Conservation (phyloP, 768 basidiomycete species). For the Mycena capillaripes region DNA sequence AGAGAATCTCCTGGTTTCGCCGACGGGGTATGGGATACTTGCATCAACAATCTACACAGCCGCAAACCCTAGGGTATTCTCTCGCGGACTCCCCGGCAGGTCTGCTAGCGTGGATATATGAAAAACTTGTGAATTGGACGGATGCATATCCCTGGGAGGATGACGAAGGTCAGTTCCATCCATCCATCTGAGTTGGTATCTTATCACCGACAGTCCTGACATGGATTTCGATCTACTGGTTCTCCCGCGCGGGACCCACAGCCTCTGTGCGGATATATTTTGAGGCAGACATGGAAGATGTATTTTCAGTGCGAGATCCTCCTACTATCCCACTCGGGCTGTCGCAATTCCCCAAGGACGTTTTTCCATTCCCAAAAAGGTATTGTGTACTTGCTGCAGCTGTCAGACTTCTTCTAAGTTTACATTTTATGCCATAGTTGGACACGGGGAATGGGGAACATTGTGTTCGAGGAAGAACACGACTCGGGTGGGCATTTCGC, state of each 20-base stretch:
- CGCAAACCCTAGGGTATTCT: conserved; percentile 24
- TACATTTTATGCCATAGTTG: neutral
- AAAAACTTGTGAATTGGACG: conserved; percentile 28
- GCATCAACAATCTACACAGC: conserved; percentile 3
- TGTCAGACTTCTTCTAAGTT: neutral
- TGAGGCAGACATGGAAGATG: conserved; percentile 31
- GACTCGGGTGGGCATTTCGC: conserved; percentile 56
- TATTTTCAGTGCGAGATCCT: neutral
- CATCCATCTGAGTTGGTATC: no score
- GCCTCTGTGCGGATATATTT: conserved; percentile 36
- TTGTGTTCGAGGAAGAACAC: conserved; percentile 15
- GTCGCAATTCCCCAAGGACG: conserved; percentile 18
- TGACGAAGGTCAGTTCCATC: conserved; percentile 20
- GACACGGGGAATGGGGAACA: conserved; percentile 14
- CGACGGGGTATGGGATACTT: neutral
- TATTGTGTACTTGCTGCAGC: neutral
- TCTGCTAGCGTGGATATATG: conserved; percentile 23
- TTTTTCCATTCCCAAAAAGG: conserved; percentile 17
- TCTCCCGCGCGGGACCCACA: conserved; percentile 45
- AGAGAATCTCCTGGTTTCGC: neutral
- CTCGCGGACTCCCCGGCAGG: conserved; percentile 23
- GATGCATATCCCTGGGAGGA: conserved; percentile 18
- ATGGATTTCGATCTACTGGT: conserved; percentile 48
- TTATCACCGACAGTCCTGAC: conserved; percentile 39
- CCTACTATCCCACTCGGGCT: conserved; percentile 24